Evolutionary conservation across 169 alveolate genomes (phyloP).

Genomic region (Plasmodium cynomolgi): DNA sequence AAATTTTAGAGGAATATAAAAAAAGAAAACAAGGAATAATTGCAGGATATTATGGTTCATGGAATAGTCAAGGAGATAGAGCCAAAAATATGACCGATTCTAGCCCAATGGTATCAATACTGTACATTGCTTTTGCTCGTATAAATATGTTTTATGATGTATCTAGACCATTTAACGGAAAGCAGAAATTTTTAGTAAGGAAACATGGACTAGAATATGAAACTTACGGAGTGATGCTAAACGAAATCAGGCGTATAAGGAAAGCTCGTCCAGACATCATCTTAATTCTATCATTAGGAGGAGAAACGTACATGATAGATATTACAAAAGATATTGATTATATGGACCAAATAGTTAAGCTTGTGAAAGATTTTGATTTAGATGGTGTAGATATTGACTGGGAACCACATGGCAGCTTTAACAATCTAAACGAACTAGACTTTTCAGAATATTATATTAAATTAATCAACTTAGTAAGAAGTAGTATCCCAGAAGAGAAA

Average conservation of each 20-base stretch:
- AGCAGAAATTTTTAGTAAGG: constrained; percentile 19
- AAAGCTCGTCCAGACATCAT: constrained; percentile 62
- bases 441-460: constrained; percentile 38
- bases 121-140: constrained; percentile 55
- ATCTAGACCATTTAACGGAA: constrained; percentile 46
- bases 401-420: constrained; percentile 71
- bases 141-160: constrained; percentile 52
- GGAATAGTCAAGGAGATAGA: constrained; percentile 68
- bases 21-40: constrained; percentile 40
- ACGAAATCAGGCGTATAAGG: constrained; percentile 50
- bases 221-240: constrained; percentile 51
- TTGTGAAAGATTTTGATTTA: constrained; percentile 37
- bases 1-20: constrained; percentile 49
- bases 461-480: constrained; percentile 39
- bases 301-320: constrained; percentile 62
- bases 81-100: constrained; percentile 49
- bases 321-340: constrained; percentile 53
- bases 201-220: constrained; percentile 60
- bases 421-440: constrained; percentile 39
- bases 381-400: constrained; percentile 72
- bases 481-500: constrained; percentile 30
- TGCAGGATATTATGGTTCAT: constrained; percentile 40
- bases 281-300: constrained; percentile 51
- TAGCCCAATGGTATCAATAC: constrained; percentile 22
- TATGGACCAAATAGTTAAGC: constrained; percentile 18